Percentiles rank a stretch among this genome's conserved stretches.
phyloP scores from a whole-genome alignment of 805 yeast species.

The Candida nonsorbophila region DNA sequence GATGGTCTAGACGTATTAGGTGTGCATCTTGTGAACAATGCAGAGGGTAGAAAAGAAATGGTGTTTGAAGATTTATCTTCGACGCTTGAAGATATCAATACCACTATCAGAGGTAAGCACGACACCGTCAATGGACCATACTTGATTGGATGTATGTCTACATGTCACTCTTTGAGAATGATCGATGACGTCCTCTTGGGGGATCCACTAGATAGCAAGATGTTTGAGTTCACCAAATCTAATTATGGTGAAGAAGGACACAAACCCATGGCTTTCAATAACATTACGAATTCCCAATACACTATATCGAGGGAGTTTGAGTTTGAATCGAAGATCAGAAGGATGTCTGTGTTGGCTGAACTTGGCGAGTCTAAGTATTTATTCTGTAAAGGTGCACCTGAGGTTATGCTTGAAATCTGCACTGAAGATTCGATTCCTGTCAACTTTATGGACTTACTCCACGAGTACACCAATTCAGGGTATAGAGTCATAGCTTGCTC shows the following conservation, averaged over 20 bases:
- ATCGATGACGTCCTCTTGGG: constrained; percentile 83
- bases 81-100: constrained; percentile 3
- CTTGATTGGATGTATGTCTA: constrained; percentile 47
- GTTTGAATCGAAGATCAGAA: constrained; percentile 74
- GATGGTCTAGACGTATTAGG: constrained; percentile 89
- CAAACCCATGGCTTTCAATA: constrained; percentile 10
- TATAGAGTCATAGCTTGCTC: constrained; percentile 96
- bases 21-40: constrained; percentile 38
- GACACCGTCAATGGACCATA: constrained; percentile 24
- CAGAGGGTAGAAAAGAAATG: constrained; percentile 34
- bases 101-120: constrained; percentile 8
- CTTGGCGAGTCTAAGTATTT: constrained; percentile 12
- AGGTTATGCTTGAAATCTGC: constrained; percentile 79
- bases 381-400: constrained; percentile 96
- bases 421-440: constrained; percentile 63
- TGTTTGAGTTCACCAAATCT: constrained; percentile 90
- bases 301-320: constrained; percentile 57
- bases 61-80: constrained; percentile 25
- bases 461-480: constrained; percentile 88
- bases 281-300: constrained; percentile 16
- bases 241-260: constrained; percentile 56
- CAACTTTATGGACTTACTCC: constrained; percentile 67
- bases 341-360: constrained; percentile 82
- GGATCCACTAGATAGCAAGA: constrained; percentile 88
- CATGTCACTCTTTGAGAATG: constrained; percentile 82